Evolutionary conservation across 176 grass and related monocot genomes (phyloP).

Genomic region (Ananas comosus): DNA sequence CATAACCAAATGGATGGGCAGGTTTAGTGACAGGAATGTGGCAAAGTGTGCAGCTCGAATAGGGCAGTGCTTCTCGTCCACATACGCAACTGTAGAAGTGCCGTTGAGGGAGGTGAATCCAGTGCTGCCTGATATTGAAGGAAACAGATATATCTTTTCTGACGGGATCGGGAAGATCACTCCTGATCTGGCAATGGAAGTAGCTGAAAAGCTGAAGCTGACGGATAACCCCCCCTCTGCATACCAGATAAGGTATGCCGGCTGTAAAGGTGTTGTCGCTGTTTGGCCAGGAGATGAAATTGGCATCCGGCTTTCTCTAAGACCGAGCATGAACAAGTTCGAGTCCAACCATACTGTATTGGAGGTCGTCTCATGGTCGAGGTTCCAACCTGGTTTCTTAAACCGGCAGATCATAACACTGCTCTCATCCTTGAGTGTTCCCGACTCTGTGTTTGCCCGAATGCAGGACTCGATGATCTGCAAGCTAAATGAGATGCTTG

Average conservation of each 20-base stretch:
- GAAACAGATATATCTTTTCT: conserved; percentile 55
- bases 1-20: conserved; percentile 73
- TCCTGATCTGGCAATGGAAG: conserved; percentile 63
- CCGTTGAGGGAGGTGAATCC: conserved; percentile 32
- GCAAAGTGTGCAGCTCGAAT: conserved; percentile 73
- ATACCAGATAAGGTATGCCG: conserved; percentile 84
- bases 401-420: conserved; percentile 82
- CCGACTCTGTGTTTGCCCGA: conserved; percentile 42
- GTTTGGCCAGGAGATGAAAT: conserved; percentile 48
- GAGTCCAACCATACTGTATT: conserved; percentile 53
- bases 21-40: conserved; percentile 53
- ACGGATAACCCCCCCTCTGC: conserved; percentile 61
- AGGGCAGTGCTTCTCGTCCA: conserved; percentile 94
- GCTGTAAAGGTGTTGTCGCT: conserved; percentile 79
- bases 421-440: conserved; percentile 57
- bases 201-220: conserved; percentile 49
- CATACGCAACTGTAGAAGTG: conserved; percentile 65
- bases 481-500: conserved; percentile 57
- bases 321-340: conserved; percentile 84
- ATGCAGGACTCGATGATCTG: conserved; percentile 66
- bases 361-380: conserved; percentile 80
- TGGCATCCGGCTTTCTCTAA: conserved; percentile 42
- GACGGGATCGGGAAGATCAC: conserved; percentile 83
- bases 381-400: conserved; percentile 76
- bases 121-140: conserved; percentile 40